These are phyloP conservation scores for Vitis vinifera DNA, from an alignment of 164 flowering plant species.

Conservation along the genomic window DNA sequence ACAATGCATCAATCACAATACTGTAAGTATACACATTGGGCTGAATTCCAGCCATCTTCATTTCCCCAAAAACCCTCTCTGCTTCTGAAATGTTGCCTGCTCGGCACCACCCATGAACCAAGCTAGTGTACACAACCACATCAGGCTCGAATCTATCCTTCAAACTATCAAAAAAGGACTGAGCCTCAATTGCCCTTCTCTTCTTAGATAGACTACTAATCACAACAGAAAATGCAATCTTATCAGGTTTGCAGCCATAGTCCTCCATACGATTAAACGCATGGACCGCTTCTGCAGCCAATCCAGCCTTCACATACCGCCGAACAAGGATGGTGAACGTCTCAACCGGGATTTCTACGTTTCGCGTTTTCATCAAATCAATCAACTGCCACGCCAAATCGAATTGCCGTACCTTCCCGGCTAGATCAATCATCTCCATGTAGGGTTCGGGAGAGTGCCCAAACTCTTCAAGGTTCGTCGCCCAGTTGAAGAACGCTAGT, in stretches of 20 bases:
- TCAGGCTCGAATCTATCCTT: slow-evolving; percentile 75
- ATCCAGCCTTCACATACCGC: slow-evolving; percentile 79
- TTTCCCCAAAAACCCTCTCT: slow-evolving; percentile 76
- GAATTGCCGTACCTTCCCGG: slow-evolving; percentile 79
- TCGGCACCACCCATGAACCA: slow-evolving; percentile 90
- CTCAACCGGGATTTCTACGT: slow-evolving; percentile 42
- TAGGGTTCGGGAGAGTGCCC: slow-evolving; percentile 39
- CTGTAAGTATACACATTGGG: slow-evolving; percentile 89
- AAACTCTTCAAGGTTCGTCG: slow-evolving; percentile 24
- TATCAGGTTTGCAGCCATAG: slow-evolving; percentile 68
- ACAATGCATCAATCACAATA: slow-evolving; percentile 78
- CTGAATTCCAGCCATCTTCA: slow-evolving; percentile 66
- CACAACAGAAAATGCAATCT: slow-evolving; percentile 54
- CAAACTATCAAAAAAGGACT: slow-evolving; percentile 69
- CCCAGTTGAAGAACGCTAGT: slow-evolving; percentile 92
- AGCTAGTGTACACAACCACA: slow-evolving; percentile 75
- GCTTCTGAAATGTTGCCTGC: slow-evolving; percentile 73
- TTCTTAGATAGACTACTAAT: slow-evolving; percentile 64
- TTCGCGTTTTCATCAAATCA: slow-evolving; percentile 51
- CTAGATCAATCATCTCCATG: slow-evolving; percentile 72
- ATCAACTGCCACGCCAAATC: slow-evolving; percentile 76
- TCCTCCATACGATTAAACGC: slow-evolving; percentile 90
- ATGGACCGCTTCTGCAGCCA: slow-evolving; percentile 83
- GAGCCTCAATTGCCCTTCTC: slow-evolving; percentile 79
- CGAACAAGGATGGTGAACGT: slow-evolving; percentile 64